Evolutionary conservation across 306 rosid genomes (phyloP), one percentile per base, ranked within the genome.

Genomic region (Malus sieversii): DNA sequence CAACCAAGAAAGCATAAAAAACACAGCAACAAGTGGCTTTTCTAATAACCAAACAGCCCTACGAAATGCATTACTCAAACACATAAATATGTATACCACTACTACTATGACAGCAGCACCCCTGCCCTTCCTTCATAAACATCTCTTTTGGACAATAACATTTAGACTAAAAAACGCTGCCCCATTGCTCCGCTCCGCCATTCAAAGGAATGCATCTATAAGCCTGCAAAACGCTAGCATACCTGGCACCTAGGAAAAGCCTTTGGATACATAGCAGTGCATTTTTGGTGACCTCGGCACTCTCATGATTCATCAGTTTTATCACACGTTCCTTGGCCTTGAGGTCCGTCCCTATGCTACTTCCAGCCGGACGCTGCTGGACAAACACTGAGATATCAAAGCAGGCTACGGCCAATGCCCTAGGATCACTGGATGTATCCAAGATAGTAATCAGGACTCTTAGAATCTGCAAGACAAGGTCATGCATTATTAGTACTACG

Each of bases 301-400:
- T 92, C 84, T 90, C 99, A 75, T 96, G 98, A 75, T 87, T 92
- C 99, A 96, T 92, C 69, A 92, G 84, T 73, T 88, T 90, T 98
- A 96, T 96, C 74, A 92, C 98, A 52, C 98, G 89, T 77, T 96
- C 99, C 83, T 96, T 96, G 67, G 98, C 97, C 85, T 92, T 96
- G 48, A 96, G 93, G 88, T 96, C 96, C 10, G 96, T 77, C 83
- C 90, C 99, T 71, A 92, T 92, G 82, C 92, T 59, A 85, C 96
- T 80, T 74, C 99, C 99, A 70, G 98, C 89, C 0, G 96, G 85
- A 85, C 92, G 96, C 79, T 71, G 11, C 82, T 96, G 97, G 74
- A 96, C 86, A 81, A 96, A 96, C 85, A 90, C 97, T 32, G 99
- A 96, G 75, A 96, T 81, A 79, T 96, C 99, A 68, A 82, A 92